Evolutionary conservation across 768 basidiomycete genomes (phyloP).

Genomic region (Leccinum truebloodii): DNA sequence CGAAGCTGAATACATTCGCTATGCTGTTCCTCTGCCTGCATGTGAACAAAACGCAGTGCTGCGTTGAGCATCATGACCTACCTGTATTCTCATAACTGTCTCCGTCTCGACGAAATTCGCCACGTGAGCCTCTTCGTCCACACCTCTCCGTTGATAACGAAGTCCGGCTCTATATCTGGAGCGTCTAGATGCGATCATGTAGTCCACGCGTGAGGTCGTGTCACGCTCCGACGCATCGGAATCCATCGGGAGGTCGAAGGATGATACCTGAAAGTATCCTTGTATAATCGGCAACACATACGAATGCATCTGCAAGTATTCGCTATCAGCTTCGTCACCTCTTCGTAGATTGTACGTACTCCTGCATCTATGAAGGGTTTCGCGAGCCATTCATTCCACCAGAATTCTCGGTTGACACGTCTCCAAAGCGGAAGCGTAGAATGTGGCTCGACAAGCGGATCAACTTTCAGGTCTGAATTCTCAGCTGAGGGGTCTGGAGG

Average conservation of each 20-base stretch:
- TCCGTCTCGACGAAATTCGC: slow-evolving; percentile 98
- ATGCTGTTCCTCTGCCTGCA: slow-evolving; percentile 64
- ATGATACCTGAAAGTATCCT: slow-evolving; percentile 81
- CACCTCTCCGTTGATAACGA: slow-evolving; percentile 91
- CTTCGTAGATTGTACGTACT: slow-evolving; percentile 43
- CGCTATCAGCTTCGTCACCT: background rate
- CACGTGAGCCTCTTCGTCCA: slow-evolving; percentile 90
- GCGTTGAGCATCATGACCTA: slow-evolving; percentile 32
- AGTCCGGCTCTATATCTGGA: slow-evolving; percentile 90
- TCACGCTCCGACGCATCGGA: slow-evolving; percentile 38
- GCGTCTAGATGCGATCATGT: slow-evolving; percentile 81
- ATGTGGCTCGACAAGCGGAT: slow-evolving; percentile 69
- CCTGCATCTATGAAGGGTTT: slow-evolving; percentile 87
- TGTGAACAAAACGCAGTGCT: background rate
- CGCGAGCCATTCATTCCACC: slow-evolving; percentile 94
- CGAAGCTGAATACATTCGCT: slow-evolving; percentile 81
- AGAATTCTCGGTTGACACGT: slow-evolving; percentile 85
- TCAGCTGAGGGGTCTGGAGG: slow-evolving; percentile 34
- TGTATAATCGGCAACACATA: slow-evolving; percentile 93
- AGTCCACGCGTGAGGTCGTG: slow-evolving; percentile 55
- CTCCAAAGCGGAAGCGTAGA: slow-evolving; percentile 87
- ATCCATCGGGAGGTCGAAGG: slow-evolving; percentile 58
- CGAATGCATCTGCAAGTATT: slow-evolving; percentile 59
- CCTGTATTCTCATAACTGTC: slow-evolving; percentile 81
- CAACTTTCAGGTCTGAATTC: slow-evolving; percentile 40